phyloP scores from a whole-genome alignment of 164 flowering plant genomes.

The Magnolia kwangsiensis region DNA sequence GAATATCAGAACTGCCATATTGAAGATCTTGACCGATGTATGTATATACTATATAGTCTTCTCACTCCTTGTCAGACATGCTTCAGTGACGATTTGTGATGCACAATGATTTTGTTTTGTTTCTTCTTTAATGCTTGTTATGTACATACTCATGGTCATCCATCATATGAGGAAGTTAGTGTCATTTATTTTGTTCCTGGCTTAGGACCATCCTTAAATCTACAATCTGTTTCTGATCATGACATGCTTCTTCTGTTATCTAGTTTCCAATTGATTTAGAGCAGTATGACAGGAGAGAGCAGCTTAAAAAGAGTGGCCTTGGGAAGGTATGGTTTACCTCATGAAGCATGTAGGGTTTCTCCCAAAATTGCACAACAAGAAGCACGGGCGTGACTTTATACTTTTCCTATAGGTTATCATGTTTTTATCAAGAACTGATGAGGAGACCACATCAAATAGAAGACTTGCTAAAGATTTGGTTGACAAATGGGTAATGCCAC shows the following conservation, averaged over 20 bases:
- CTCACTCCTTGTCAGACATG: neutral
- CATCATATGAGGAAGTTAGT: neutral
- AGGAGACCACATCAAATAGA: slow-evolving; percentile 84
- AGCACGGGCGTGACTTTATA: neutral
- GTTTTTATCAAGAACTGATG: slow-evolving; percentile 93
- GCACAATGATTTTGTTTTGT: neutral
- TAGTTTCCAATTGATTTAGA: slow-evolving; percentile 87
- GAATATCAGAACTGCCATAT: slow-evolving; percentile 74
- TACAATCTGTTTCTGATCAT: slow-evolving; percentile 2
- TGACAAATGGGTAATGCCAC: slow-evolving; percentile 90
- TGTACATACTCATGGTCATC: neutral
- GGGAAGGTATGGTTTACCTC: slow-evolving; percentile 52
- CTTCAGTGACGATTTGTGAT: neutral
- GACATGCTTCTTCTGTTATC: slow-evolving; percentile 25
- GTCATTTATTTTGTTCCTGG: neutral
- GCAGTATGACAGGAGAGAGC: slow-evolving; percentile 79
- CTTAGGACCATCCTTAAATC: neutral
- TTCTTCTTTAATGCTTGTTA: neutral
- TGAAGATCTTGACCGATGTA: slow-evolving; percentile 82
- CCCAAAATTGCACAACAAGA: neutral
- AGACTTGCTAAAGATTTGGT: slow-evolving; percentile 96
- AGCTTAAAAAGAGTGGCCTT: slow-evolving; percentile 85
- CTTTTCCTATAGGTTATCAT: slow-evolving; percentile 70
- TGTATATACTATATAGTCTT: neutral
- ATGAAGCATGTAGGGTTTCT: neutral